A percentile compares a stretch with the other conserved stretches of the same genome.
phyloP scores from a whole-genome alignment of 768 basidiomycete species.

The Suillus alpinus region DNA sequence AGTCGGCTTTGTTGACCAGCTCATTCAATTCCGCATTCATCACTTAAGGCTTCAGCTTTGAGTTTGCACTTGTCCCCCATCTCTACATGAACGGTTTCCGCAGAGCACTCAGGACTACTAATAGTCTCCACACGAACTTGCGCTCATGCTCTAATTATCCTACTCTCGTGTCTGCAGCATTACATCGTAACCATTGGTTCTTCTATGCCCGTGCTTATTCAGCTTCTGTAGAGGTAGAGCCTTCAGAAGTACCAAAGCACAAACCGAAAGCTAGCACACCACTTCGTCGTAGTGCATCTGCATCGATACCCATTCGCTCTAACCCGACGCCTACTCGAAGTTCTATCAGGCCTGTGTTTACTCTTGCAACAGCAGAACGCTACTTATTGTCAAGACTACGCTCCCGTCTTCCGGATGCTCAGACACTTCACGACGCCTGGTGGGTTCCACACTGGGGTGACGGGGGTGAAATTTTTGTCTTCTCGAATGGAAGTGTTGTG shows the following conservation, averaged over 20 bases:
- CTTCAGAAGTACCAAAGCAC: constrained; percentile 37
- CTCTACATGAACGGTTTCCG: background rate
- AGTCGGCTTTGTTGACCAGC: background rate
- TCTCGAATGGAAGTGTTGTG: constrained; percentile 84
- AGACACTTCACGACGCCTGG: constrained; percentile 70
- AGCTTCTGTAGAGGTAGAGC: background rate
- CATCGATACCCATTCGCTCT: constrained; percentile 79
- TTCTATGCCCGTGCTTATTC: constrained; percentile 2
- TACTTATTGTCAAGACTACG: constrained; percentile 69
- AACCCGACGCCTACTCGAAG: constrained; percentile 86
- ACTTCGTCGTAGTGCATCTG: constrained; percentile 78
- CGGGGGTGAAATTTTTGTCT: constrained; percentile 85
- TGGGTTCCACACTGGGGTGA: constrained; percentile 74
- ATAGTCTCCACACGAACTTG: background rate
- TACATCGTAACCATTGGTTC: background rate
- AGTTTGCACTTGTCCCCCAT: background rate
- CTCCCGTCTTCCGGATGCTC: constrained; percentile 53
- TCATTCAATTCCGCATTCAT: background rate
- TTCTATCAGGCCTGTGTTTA: constrained; percentile 72
- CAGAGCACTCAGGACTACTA: background rate
- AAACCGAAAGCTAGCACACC: constrained; percentile 84
- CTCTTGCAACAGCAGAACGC: constrained; percentile 80
- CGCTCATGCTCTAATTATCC: background rate
- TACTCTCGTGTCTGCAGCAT: background rate
- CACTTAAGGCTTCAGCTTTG: background rate